These are phyloP conservation scores for Apiospora sp. DNA, from an alignment of 2,329 filamentous ascomycete genomes.

Conservation along the genomic window DNA sequence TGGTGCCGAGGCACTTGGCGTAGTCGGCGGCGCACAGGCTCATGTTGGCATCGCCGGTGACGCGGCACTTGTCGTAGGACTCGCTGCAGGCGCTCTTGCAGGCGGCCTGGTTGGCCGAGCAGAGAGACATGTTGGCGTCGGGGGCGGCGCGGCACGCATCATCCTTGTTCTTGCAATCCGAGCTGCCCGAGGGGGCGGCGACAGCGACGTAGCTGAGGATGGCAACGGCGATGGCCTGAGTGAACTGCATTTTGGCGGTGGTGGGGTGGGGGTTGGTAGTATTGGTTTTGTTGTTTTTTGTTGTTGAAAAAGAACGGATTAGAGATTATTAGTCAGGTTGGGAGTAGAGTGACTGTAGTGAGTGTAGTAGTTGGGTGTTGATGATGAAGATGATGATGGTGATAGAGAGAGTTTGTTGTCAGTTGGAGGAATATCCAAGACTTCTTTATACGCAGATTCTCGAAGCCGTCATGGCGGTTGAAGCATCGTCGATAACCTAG, in stretches of 20 bases:
- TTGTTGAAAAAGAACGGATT: neutral
- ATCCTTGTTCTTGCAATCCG: neutral
- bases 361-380: neutral
- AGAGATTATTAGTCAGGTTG: neutral
- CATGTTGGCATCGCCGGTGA: neutral
- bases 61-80: neutral
- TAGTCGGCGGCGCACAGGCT: neutral
- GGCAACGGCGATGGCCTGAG: slow-evolving; percentile 18
- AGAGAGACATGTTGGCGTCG: slow-evolving; percentile 8
- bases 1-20: slow-evolving; percentile 13
- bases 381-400: neutral
- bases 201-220: slow-evolving; percentile 22
- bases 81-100: slow-evolving; percentile 6
- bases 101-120: neutral
- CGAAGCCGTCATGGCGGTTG: neutral
- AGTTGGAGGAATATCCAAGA: neutral
- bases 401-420: neutral
- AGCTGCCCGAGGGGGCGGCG: slow-evolving; percentile 5
- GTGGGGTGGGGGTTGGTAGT: neutral
- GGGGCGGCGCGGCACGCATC: slow-evolving; percentile 12
- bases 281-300: neutral
- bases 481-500: neutral
- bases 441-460: neutral
- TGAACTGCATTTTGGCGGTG: slow-evolving; percentile 24
- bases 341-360: neutral